Percentiles rank a stretch among this genome's conserved stretches.
Conservation (phyloP, 192 early-diverging fungal genomes). For the Linnemannia schmuckeri region DNA sequence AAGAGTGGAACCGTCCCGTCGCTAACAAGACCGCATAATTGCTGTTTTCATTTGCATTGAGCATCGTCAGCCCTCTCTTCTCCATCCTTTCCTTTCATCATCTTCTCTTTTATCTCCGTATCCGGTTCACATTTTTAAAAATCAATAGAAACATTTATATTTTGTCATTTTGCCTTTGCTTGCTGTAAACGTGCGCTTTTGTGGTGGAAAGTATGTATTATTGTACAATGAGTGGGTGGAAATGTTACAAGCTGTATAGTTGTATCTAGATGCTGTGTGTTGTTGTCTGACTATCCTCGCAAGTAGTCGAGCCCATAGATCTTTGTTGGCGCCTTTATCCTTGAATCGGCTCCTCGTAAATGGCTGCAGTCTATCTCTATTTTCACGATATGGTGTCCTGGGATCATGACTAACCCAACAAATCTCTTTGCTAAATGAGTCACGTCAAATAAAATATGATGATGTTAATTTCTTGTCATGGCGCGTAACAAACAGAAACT, state of each 20-base stretch:
- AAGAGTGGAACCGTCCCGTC: constrained; percentile 71
- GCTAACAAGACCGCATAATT: constrained; percentile 14
- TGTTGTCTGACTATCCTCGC: constrained; percentile 8
- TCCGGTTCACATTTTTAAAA: neutral
- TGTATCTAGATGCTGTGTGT: neutral
- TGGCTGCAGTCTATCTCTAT: constrained; percentile 67
- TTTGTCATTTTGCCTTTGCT: neutral
- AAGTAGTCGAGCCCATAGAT: constrained; percentile 27
- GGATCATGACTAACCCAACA: constrained; percentile 84
- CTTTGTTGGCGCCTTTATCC: constrained; percentile 13
- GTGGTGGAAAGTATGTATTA: neutral
- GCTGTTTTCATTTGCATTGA: neutral
- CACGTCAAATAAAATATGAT: neutral
- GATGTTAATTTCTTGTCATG: neutral
- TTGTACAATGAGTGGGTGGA: neutral
- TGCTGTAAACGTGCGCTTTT: too few species aligned
- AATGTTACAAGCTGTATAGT: neutral
- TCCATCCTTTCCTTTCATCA: neutral
- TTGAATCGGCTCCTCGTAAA: constrained; percentile 28
- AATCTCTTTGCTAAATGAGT: constrained; percentile 47
- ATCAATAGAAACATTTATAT: neutral
- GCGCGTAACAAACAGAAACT: neutral
- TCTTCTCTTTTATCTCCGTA: neutral
- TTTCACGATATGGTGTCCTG: constrained; percentile 77
- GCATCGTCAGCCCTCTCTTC: neutral